These are phyloP conservation scores for Gomphus sp. DNA, from an alignment of 1,284 basidiomycete genomes.

Conservation along the genomic window DNA sequence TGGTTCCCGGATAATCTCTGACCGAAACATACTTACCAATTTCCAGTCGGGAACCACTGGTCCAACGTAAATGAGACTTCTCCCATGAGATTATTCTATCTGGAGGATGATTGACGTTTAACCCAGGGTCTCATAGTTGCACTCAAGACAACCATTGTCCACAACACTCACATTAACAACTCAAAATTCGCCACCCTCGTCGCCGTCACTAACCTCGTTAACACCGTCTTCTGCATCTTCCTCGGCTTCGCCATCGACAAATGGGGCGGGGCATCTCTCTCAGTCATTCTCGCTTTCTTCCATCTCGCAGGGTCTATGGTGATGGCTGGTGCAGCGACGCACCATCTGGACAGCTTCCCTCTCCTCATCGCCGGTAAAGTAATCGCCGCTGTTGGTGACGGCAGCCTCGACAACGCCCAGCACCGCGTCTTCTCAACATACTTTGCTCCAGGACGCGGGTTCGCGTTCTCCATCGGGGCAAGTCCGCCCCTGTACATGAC, in stretches of 20 bases:
- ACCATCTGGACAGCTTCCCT: conserved; percentile 31
- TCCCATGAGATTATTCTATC: not conserved
- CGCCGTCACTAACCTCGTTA: conserved; percentile 35
- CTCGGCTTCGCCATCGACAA: conserved; percentile 36
- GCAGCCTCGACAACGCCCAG: conserved; percentile 36
- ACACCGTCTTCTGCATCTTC: conserved; percentile 34
- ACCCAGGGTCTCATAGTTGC: conserved; percentile 32
- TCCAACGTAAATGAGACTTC: conserved; percentile 26
- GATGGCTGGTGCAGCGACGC: conserved; percentile 32
- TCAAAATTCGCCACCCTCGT: conserved; percentile 36
- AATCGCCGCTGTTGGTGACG: conserved; percentile 34
- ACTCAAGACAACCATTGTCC: conserved; percentile 36
- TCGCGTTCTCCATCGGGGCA: conserved; percentile 33
- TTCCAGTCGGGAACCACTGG: conserved; percentile 36
- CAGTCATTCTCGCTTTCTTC: conserved; percentile 28
- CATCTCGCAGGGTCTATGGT: conserved; percentile 27
- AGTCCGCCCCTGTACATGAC: conserved; percentile 21
- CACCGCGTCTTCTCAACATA: conserved; percentile 38
- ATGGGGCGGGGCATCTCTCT: conserved; percentile 30
- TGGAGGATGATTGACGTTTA: too few relatives aligned
- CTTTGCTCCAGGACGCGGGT: conserved; percentile 33
- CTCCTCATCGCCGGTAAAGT: conserved; percentile 34
- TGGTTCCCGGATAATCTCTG: not conserved
- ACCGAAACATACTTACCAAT: not conserved
- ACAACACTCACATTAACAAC: conserved; percentile 35